phyloP scores from a whole-genome alignment of 257 asterid genomes.

The Gynochthodes officinalis region DNA sequence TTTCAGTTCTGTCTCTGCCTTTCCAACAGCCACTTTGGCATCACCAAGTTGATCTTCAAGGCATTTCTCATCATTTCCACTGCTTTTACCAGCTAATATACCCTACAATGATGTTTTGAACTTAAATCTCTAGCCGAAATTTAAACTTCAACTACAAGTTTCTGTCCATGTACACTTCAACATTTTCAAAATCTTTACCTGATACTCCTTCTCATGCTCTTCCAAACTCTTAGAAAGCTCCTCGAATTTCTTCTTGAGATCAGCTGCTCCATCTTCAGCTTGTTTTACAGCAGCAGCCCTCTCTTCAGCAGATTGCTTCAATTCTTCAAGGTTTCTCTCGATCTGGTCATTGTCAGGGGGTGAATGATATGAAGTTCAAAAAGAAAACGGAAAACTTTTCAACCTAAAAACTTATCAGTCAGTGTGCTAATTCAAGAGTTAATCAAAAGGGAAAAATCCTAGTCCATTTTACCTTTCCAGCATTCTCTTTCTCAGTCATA shows the following conservation, averaged over 20 bases:
- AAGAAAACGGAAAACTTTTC: conserved; percentile 10
- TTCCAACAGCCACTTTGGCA: conserved; percentile 90
- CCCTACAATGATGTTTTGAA: conserved; percentile 47
- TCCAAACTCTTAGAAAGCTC: conserved; percentile 84
- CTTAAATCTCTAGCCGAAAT: conserved; percentile 11
- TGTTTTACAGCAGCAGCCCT: conserved; percentile 56
- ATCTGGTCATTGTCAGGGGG: conserved; percentile 42
- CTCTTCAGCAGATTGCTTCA: conserved; percentile 74
- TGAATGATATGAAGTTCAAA: conserved; percentile 15
- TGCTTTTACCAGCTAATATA: conserved; percentile 90
- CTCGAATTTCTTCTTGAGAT: conserved; percentile 49
- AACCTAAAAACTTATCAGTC: conserved; percentile 4
- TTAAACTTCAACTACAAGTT: background rate
- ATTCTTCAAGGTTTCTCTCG: conserved; percentile 65
- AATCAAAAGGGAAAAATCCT: background rate
- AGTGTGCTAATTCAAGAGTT: background rate
- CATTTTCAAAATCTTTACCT: conserved; percentile 39
- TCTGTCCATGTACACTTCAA: background rate
- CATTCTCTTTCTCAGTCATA: conserved; percentile 62
- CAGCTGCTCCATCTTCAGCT: conserved; percentile 89
- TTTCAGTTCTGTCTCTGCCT: conserved; percentile 86
- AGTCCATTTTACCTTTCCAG: conserved; percentile 48
- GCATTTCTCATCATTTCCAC: conserved; percentile 95
- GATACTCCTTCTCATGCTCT: conserved; percentile 85
- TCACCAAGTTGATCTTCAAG: conserved; percentile 95